Evolutionary conservation across 2,329 filamentous ascomycete species (phyloP), one percentile per base, ranked within the genome.

Genomic region (Trichoderma brevicompactum): DNA sequence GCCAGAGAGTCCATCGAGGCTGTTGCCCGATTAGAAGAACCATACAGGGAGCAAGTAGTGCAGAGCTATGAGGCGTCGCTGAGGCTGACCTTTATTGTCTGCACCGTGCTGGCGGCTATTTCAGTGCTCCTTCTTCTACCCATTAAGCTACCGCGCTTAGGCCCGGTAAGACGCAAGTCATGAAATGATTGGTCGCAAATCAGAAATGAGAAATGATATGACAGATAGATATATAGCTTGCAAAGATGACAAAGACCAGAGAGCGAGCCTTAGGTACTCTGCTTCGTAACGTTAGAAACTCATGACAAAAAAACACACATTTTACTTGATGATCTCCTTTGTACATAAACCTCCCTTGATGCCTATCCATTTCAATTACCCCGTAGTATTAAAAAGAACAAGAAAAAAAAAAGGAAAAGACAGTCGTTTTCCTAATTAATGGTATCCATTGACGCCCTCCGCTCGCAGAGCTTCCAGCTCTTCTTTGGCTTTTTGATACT

Each of bases 401-500:
- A 58, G 13, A 54, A 5, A 58, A 46, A 44, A 28, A n/a, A 34
- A 43, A 44, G 44, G 17, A 54, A 54, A 44, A 15, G 15, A 8
- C 10, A 44, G 40, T 64, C 2, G 52, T 55, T 32, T 32, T 53
- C 59, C 59, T n/a, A 40, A 55, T 66, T 70, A 81, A 67, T 79
- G 75, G 71, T 78, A 76, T 41, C 80, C 80, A 62, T 78, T 78
- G 53, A 74, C 69, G 38, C 69, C 70, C 12, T 69, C 72, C 58
- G 70, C 70, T 68, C 73, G 76, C 70, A 96, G 79, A 62, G 78
- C 80, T 54, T 89, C 86, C 70, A 97, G 77, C 81, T 98, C 95
- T 53, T 93, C 92, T 78, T 86, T 92, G 66, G 88, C 86, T 69
- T 80, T 81, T 71, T 91, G 85, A 75, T 95, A 99, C 72, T 90